phyloP scores from a whole-genome alignment of 257 asterid genomes.

The Solanum bulbocastanum region DNA sequence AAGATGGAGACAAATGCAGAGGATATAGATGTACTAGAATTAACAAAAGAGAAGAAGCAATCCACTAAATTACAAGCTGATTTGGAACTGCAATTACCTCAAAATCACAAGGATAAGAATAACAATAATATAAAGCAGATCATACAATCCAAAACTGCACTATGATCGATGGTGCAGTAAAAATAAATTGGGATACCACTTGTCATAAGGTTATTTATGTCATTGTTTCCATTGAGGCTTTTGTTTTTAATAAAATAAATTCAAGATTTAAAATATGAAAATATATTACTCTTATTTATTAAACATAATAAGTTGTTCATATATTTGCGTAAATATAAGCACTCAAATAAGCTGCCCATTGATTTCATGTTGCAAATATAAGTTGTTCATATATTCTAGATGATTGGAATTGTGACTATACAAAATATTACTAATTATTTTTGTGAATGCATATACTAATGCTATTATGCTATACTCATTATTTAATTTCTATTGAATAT shows the following conservation, averaged over 20 bases:
- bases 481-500: no score
- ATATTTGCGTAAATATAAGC: background rate
- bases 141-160: background rate
- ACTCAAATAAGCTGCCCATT: no score
- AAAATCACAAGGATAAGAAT: background rate
- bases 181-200: background rate
- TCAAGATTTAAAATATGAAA: no score
- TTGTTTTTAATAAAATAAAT: background rate
- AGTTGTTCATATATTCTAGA: no score
- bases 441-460: no score
- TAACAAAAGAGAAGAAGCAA: background rate
- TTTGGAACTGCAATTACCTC: slow-evolving; percentile 1
- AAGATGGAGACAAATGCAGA: slow-evolving; percentile 11
- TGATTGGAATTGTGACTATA: no score
- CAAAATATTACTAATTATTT: no score
- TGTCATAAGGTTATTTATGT: background rate
- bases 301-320: background rate
- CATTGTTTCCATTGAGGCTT: background rate
- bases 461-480: no score
- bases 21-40: background rate
- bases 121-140: background rate
- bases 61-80: background rate
- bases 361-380: no score
- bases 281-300: background rate
- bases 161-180: background rate